These are phyloP conservation scores for Trichoderma sp. DNA, from an alignment of 2,329 filamentous ascomycete species.

Conservation along the genomic window DNA sequence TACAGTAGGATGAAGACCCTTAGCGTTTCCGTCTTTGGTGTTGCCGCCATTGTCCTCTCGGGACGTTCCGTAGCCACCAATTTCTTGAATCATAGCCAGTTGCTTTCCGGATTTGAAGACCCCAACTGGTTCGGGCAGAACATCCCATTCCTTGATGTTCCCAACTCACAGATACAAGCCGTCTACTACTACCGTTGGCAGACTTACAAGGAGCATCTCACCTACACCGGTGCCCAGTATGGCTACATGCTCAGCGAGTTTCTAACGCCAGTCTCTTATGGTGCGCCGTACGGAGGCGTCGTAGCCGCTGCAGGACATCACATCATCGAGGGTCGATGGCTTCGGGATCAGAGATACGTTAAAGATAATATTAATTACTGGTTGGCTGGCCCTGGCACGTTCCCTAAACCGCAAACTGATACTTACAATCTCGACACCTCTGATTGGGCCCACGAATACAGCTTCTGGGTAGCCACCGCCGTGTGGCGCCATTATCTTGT, in stretches of 20 bases:
- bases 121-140: background rate
- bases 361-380: background rate
- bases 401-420: background rate
- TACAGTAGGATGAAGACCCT: background rate
- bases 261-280: background rate
- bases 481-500: slow-evolving; percentile 6
- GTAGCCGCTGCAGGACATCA: background rate
- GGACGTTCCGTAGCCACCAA: background rate
- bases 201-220: background rate
- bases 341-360: background rate
- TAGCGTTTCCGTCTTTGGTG: background rate
- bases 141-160: background rate
- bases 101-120: background rate
- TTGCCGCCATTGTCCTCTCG: background rate
- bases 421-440: background rate
- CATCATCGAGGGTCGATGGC: background rate
- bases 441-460: slow-evolving; percentile 1
- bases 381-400: background rate
- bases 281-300: background rate
- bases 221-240: background rate
- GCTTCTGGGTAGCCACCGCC: background rate
- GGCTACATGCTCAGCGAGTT: slow-evolving; percentile 1
- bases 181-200: background rate
- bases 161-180: background rate
- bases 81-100: background rate